Base-by-base conservation (phyloP, 2,329 filamentous ascomycete species). In the Apiospora hydei region DNA sequence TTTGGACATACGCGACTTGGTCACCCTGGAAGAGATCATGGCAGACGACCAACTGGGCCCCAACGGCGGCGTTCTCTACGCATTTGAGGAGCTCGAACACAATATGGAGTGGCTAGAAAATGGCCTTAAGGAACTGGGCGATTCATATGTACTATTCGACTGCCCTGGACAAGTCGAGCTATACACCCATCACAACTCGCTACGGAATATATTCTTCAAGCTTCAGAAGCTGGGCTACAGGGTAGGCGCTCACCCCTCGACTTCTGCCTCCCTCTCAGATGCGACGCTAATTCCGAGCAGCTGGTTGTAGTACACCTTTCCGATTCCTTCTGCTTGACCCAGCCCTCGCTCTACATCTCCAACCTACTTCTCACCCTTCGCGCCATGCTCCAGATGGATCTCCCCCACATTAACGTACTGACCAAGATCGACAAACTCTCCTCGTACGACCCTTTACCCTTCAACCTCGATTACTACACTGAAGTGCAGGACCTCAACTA, bases 381-480 rank as follows among this genome's bases (percentile, higher is more conserved):
- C 76, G 95, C 94, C 77, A 99, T 99, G 96, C 91, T 99, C 70
- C 96, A 98, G 84, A 96, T 99, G 89, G 96, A 98, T 80, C 93
- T 98, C 74, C 95, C 96, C 0, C 94, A 98, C 80, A 87, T 99
- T 76, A 99, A 99, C 79, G 94, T 99, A 74, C 89, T 99, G 38
- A 98, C 95, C 72, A 99, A 99, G 84, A 97, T 99, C 83, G 96
- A 99, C 83, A 98, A 98, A 80, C 87, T 99, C 70, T 86, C 91
- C 47, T 90, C 92, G 70, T 98, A 98, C 79, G 92, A 94, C 67
- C 90, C 94, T 38, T 87, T 99, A 0, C 94, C 95, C 0, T 98
- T 99, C 86, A 98, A 98, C 78, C 91, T 99, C 73, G 95, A 98
- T 76, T 99, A 92, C 83, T 99, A 98, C 82, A 98, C 96, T 73